Evolutionary conservation across 2,329 filamentous ascomycete species (phyloP).

Genomic region (Leptographium lundbergii): DNA sequence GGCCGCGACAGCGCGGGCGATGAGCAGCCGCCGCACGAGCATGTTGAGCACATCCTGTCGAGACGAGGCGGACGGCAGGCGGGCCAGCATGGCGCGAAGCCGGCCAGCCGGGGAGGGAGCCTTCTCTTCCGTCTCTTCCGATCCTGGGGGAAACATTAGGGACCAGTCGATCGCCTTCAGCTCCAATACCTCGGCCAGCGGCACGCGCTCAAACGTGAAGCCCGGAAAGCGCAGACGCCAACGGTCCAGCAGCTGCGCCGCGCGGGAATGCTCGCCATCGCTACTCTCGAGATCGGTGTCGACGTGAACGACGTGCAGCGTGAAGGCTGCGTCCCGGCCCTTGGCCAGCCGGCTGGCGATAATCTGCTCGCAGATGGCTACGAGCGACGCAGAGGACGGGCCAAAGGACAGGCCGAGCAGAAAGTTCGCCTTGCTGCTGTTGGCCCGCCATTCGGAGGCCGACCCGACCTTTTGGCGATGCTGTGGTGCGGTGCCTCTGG

Average conservation of each 20-base stretch:
- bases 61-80: conserved; percentile 61
- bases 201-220: conserved; percentile 48
- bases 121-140: background rate
- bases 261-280: conserved; percentile 3
- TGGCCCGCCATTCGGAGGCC: conserved; percentile 13
- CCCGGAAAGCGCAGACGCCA: conserved; percentile 52
- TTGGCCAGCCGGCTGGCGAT: conserved; percentile 51
- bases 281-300: conserved; percentile 26
- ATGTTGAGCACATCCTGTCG: conserved; percentile 60
- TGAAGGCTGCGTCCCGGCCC: conserved; percentile 53
- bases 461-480: conserved; percentile 8
- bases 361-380: conserved; percentile 63
- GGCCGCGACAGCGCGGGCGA: conserved; percentile 46
- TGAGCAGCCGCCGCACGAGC: conserved; percentile 58
- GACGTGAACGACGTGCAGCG: conserved; percentile 48
- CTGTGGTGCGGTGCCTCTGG: conserved; percentile 15
- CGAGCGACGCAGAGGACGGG: conserved; percentile 62
- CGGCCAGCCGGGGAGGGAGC: conserved; percentile 22
- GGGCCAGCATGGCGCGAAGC: conserved; percentile 42
- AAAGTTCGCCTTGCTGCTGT: conserved; percentile 34
- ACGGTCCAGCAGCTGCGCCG: conserved; percentile 31
- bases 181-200: conserved; percentile 49
- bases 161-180: conserved; percentile 41
- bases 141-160: conserved; percentile 22
- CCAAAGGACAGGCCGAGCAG: conserved; percentile 76